A percentile compares a stretch with the other conserved stretches of the same genome.
These are phyloP conservation scores for Adansonia rubrostipa DNA, from an alignment of 441 rosid species.

Conservation along the genomic window DNA sequence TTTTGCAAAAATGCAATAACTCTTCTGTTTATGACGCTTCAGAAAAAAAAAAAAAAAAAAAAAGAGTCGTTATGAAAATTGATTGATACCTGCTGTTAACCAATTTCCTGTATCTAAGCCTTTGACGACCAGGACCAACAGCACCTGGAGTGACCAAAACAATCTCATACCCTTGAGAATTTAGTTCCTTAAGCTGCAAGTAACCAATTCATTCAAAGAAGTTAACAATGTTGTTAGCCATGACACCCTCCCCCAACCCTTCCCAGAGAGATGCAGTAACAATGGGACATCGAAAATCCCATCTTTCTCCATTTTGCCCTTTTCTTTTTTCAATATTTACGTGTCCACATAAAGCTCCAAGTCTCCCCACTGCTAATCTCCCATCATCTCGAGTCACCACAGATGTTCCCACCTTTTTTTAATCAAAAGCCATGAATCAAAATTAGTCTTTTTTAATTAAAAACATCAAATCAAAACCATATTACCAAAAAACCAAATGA, in stretches of 20 bases:
- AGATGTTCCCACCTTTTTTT: constrained; percentile 53
- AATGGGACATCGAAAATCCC: not conserved
- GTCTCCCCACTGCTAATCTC: constrained; percentile 51
- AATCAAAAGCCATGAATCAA: constrained; percentile 8
- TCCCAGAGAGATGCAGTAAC: not conserved
- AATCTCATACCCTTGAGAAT: constrained; percentile 48
- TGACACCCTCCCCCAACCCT: not conserved
- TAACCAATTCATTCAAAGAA: not conserved
- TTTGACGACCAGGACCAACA: constrained; percentile 53
- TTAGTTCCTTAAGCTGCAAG: constrained; percentile 51
- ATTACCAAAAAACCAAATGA: not conserved
- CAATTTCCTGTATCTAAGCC: constrained; percentile 51
- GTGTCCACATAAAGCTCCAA: constrained; percentile 59
- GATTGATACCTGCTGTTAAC: constrained; percentile 52
- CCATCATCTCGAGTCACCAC: constrained; percentile 57
- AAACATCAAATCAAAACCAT: not conserved
- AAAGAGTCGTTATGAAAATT: not conserved
- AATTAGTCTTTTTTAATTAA: not conserved
- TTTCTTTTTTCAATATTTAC: constrained; percentile 22
- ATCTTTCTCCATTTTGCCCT: not conserved
- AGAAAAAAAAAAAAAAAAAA: not conserved
- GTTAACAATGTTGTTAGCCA: not conserved
- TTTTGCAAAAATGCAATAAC: not conserved
- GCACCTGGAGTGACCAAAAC: constrained; percentile 55
- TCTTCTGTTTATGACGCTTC: not conserved